A percentile compares a stretch with the other conserved stretches of the same genome.
Evolutionary conservation across 257 asterid genomes (phyloP).

Genomic region (Osmanthus fragrans): DNA sequence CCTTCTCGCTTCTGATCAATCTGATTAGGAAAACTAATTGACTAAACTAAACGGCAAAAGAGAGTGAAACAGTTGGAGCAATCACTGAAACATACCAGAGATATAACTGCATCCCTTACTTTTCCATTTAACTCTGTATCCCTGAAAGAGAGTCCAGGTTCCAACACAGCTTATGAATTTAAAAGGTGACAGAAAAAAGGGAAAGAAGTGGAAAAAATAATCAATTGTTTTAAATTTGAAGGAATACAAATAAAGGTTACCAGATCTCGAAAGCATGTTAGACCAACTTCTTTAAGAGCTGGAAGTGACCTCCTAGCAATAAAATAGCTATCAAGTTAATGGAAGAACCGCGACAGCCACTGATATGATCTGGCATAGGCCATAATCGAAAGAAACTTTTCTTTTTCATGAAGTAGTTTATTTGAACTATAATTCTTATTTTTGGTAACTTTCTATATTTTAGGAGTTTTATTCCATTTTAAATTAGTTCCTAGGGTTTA

Average conservation of each 20-base stretch:
- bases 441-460: too few species aligned
- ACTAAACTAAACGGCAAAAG: slow-evolving; percentile 6
- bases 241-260: slow-evolving; percentile 36
- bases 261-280: slow-evolving; percentile 88
- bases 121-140: slow-evolving; percentile 77
- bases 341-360: slow-evolving; percentile 93
- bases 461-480: too few species aligned
- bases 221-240: neutral
- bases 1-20: slow-evolving; percentile 98
- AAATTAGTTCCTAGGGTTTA: too few species aligned
- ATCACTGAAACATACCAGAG: slow-evolving; percentile 72
- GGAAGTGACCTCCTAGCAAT: slow-evolving; percentile 98
- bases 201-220: slow-evolving; percentile 12
- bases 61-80: neutral
- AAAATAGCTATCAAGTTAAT: slow-evolving; percentile 93
- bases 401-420: too few species aligned
- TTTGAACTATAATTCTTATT: too few species aligned
- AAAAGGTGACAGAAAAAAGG: slow-evolving; percentile 9
- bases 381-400: too few species aligned
- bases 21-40: slow-evolving; percentile 35
- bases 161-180: slow-evolving; percentile 16
- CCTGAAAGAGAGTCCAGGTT: slow-evolving; percentile 51
- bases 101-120: slow-evolving; percentile 93
- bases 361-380: too few species aligned
- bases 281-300: slow-evolving; percentile 84